Base-by-base conservation (phyloP, 2,329 filamentous ascomycete genomes). In the Tolypocladium sp. region DNA sequence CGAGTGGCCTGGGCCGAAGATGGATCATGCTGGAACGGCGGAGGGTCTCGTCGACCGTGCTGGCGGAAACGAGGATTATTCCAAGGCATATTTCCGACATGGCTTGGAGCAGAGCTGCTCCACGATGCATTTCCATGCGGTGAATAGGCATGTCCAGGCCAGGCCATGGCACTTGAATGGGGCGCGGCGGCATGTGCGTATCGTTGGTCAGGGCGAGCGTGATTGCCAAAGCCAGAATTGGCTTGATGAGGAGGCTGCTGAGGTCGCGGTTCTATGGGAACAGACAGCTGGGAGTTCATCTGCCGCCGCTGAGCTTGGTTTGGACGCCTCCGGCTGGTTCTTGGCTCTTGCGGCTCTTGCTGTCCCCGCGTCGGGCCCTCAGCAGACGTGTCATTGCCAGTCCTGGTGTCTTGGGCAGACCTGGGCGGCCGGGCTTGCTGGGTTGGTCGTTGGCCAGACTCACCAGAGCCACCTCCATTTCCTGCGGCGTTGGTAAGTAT, bases 241-340 rank as follows among this genome's bases (percentile, higher is more conserved):
- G 33, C 4, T 49, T 55, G 49, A 35, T 17, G 54, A 42, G 20
- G 63, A 22, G 67, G 61, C 57, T 67, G 65, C 20, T 73, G 70
- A 22, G 71, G 66, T n/a, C 76, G 76, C 15, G 76, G 69, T 60
- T 85, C 81, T 57, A 86, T 76, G 5, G 82, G 77, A 53, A 86
- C 80, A 0, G 81, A 78, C 22, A 85, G 65, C 63, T 86, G 80
- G 5, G 83, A 77, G 59, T 78, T 85, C 81, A 86, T 83, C 65
- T 86, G 82, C 27, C 84, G 79, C 55, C 84, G 77, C 64, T 87
- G 82, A 1, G 84, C 84, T 66, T 88, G 85, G 61, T 88, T 88
- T 3, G 76, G 79, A 27, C 84, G 81, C 64, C 79, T 84, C 64
- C 75, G 74, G 56, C 64, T 61, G n/a, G 67, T 59, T 57, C 71